These are phyloP conservation scores for Pichia cabralensis DNA, from an alignment of 805 yeast species.

Conservation along the genomic window DNA sequence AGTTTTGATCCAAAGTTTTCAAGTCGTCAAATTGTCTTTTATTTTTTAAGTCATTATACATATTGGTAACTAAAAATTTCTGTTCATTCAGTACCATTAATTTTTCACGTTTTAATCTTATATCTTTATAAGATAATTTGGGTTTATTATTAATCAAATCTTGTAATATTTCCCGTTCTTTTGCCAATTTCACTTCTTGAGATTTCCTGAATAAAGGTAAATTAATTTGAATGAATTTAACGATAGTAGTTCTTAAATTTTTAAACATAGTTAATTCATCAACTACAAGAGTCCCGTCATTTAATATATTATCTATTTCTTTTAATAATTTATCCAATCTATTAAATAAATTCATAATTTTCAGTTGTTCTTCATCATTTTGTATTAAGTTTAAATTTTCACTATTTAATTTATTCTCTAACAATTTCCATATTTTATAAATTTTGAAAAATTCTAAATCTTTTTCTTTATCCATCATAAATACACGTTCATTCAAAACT, in stretches of 20 bases:
- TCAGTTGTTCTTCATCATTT: conserved; percentile 28
- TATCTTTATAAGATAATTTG: conserved; percentile 37
- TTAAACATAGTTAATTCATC: conserved; percentile 39
- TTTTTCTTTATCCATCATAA: conserved; percentile 30
- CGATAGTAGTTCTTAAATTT: conserved; percentile 48
- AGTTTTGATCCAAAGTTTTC: conserved; percentile 44
- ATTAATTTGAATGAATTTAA: conserved; percentile 55
- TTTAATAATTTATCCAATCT: conserved; percentile 42
- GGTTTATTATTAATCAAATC: conserved; percentile 4
- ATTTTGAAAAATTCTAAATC: conserved; percentile 28
- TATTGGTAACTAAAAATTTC: conserved; percentile 54
- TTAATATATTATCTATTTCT: conserved; percentile 18
- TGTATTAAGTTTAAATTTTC: conserved; percentile 16
- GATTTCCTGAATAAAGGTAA: conserved; percentile 54
- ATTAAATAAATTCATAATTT: conserved; percentile 29
- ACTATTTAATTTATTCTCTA: conserved; percentile 15
- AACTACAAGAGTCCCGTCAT: conserved; percentile 1
- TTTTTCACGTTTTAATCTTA: conserved; percentile 56
- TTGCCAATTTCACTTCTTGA: conserved; percentile 29
- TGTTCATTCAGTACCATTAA: conserved; percentile 86
- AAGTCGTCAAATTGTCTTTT: conserved; percentile 73
- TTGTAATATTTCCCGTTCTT: conserved; percentile 6
- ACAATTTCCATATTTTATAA: conserved; percentile 23
- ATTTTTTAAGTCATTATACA: conserved; percentile 52
- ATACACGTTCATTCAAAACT: conserved; percentile 47